These are phyloP conservation scores for Fraxinus sp. DNA, from an alignment of 305 asterid genomes.

Conservation along the genomic window DNA sequence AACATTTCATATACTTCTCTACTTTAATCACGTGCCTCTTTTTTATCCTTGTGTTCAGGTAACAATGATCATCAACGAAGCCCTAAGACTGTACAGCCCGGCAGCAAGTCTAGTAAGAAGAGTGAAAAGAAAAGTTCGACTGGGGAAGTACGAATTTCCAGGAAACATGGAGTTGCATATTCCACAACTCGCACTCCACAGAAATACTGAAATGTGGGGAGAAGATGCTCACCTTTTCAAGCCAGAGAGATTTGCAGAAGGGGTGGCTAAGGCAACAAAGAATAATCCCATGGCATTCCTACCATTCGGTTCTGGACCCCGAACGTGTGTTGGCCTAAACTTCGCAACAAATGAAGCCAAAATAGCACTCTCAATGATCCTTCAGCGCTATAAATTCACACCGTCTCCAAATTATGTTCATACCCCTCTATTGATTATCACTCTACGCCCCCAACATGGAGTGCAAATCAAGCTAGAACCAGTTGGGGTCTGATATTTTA, in stretches of 20 bases:
- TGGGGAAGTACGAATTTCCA: constrained; percentile 49
- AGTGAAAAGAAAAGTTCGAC: constrained; percentile 18
- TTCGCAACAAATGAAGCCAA: constrained; percentile 53
- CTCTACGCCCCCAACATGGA: constrained; percentile 47
- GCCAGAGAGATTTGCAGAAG: constrained; percentile 58
- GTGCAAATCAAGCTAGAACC: constrained; percentile 44
- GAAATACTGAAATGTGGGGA: constrained; percentile 51
- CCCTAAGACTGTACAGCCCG: constrained; percentile 53
- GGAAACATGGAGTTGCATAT: constrained; percentile 38
- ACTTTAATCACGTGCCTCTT: background rate
- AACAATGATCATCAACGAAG: constrained; percentile 50
- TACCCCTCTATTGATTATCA: constrained; percentile 37
- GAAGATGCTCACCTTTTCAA: constrained; percentile 46
- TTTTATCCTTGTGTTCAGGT: background rate
- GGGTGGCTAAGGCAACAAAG: constrained; percentile 51
- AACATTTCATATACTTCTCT: background rate
- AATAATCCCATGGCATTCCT: constrained; percentile 44
- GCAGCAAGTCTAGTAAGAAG: constrained; percentile 30
- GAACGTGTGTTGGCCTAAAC: constrained; percentile 52
- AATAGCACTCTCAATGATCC: constrained; percentile 53
- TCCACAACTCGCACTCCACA: constrained; percentile 45
- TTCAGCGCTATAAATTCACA: constrained; percentile 48
- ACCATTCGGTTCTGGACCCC: constrained; percentile 55
- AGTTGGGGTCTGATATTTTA: background rate
- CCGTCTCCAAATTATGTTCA: constrained; percentile 48